Evolutionary conservation across 306 rosid species (phyloP).

Genomic region (barrel medic (Medicago truncatula)): MtrunA17r5.0-ANR NC_053043.1:39417001-39417500

Average conservation of each 20-base stretch:
- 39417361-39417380: neutral
- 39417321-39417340: neutral
- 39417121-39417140: neutral
- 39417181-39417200: neutral
- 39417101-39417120: neutral
- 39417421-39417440: too few relatives aligned
- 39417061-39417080: neutral
- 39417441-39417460: too few relatives aligned
- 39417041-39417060: neutral
- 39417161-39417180: neutral
- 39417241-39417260: neutral
- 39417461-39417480: too few relatives aligned
- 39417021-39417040: neutral
- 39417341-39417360: neutral
- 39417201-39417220: neutral
- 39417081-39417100: neutral
- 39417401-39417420: neutral
- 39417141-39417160: neutral
- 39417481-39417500: too few relatives aligned
- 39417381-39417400: neutral
- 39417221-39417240: neutral
- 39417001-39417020: neutral
- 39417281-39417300: too few relatives aligned
- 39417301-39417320: neutral
- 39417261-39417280: neutral